Percentiles rank a stretch among this genome's conserved stretches.
Evolutionary conservation across 495 filamentous ascomycete species (phyloP).

Genomic region (Talaromyces trachyspermus): DNA sequence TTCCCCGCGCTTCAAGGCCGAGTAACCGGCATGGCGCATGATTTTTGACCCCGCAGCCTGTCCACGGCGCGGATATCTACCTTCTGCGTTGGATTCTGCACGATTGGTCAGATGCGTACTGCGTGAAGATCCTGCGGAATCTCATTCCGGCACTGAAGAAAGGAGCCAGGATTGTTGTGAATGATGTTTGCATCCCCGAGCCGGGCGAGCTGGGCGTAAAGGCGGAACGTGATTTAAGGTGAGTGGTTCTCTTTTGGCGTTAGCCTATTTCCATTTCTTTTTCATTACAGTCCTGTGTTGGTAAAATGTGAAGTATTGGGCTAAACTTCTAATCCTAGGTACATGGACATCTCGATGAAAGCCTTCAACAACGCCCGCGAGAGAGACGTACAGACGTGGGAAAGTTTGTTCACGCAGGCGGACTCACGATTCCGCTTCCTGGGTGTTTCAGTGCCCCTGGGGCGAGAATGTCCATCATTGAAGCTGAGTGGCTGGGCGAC

Average conservation of each 20-base stretch:
- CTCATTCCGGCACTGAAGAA: constrained; percentile 49
- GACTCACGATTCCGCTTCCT: constrained; percentile 22
- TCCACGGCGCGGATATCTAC: constrained; percentile 28
- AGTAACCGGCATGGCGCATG: constrained; percentile 25
- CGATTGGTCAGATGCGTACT: constrained; percentile 36
- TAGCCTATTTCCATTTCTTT: background rate
- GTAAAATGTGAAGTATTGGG: background rate
- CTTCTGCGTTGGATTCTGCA: constrained; percentile 40
- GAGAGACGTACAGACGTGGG: constrained; percentile 36
- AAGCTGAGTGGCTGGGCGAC: no score
- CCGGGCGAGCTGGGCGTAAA: background rate
- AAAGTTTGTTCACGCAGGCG: constrained; percentile 36
- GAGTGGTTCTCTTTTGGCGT: no score
- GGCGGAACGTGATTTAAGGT: background rate
- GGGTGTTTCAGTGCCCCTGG: background rate
- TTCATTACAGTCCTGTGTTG: background rate
- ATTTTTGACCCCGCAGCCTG: constrained; percentile 36
- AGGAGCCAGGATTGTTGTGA: constrained; percentile 33
- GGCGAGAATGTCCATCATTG: no score
- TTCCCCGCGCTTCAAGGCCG: background rate
- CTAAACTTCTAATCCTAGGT: constrained; percentile 16
- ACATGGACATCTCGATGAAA: constrained; percentile 39
- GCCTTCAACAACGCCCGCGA: constrained; percentile 26
- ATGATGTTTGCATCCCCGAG: constrained; percentile 12
- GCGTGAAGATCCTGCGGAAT: constrained; percentile 26